Evolutionary conservation across 805 yeast species (phyloP).

Genomic region (Pichia cephalocereana): DNA sequence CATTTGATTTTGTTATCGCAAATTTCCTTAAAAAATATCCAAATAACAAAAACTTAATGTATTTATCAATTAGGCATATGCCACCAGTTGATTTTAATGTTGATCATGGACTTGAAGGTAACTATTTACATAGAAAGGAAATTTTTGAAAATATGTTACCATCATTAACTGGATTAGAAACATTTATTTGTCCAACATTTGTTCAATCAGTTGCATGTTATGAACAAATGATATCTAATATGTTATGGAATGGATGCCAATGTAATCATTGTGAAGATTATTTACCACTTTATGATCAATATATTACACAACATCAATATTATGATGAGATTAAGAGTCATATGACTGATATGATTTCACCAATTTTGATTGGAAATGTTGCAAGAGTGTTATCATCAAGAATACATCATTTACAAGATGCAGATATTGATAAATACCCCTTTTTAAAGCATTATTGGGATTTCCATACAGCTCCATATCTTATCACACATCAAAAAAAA

Average conservation of each 20-base stretch:
- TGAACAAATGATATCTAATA: conserved; percentile 59
- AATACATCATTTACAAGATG: conserved; percentile 6
- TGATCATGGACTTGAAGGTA: conserved; percentile 65
- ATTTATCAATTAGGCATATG: conserved; percentile 45
- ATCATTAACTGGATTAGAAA: conserved; percentile 30
- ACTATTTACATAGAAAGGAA: conserved; percentile 49
- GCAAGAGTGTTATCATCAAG: conserved; percentile 36
- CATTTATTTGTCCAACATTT: conserved; percentile 48
- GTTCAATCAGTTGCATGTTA: conserved; percentile 55
- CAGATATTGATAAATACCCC: conserved; percentile 24
- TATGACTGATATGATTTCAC: conserved; percentile 53
- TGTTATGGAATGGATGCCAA: conserved; percentile 72
- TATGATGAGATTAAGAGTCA: conserved; percentile 36
- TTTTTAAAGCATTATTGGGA: conserved; percentile 34
- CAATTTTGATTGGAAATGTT: conserved; percentile 45
- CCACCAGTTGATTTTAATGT: conserved; percentile 51
- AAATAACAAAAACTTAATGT: conserved; percentile 25
- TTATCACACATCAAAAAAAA: conserved; percentile 28
- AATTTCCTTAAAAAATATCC: conserved; percentile 32
- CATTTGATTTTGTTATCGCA: conserved; percentile 44
- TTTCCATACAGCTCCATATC: conserved; percentile 34
- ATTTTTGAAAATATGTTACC: conserved; percentile 44
- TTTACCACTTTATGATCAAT: conserved; percentile 48
- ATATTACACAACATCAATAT: conserved; percentile 54
- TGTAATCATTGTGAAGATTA: conserved; percentile 45